These are phyloP conservation scores for Hymenoscyphus scutula DNA, from an alignment of 2,329 filamentous ascomycete genomes.

Conservation along the genomic window DNA sequence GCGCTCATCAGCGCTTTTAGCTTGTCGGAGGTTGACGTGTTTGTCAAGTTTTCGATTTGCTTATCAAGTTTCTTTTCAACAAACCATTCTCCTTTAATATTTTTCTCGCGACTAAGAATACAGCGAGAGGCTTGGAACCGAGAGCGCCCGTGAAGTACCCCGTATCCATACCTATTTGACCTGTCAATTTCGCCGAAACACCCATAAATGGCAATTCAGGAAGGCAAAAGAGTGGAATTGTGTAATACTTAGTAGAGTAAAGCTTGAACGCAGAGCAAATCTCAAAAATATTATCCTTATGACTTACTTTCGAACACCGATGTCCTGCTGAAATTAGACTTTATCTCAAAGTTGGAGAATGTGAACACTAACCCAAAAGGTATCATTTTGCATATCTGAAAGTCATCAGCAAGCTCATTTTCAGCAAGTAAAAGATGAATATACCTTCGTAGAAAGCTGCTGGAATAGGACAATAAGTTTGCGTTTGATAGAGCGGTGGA, in stretches of 20 bases:
- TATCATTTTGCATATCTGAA: neutral
- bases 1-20: neutral
- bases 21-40: too few relatives aligned
- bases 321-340: neutral
- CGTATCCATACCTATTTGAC: neutral
- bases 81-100: too few relatives aligned
- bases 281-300: neutral
- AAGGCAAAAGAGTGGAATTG: too few relatives aligned
- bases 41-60: too few relatives aligned
- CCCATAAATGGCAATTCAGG: too few relatives aligned
- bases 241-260: too few relatives aligned
- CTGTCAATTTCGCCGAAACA: too few relatives aligned
- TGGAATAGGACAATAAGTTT: neutral
- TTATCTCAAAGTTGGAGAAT: neutral
- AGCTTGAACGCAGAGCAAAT: too few relatives aligned
- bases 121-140: neutral
- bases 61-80: too few relatives aligned
- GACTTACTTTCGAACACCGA: neutral
- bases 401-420: neutral
- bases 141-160: neutral
- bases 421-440: neutral
- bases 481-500: neutral
- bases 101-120: neutral
- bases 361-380: neutral
- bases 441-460: conserved; percentile 21